A percentile compares a stretch with the other conserved stretches of the same genome.
Conservation (phyloP, 2,329 filamentous ascomycete species). For the Nakataea oryzae region DNA sequence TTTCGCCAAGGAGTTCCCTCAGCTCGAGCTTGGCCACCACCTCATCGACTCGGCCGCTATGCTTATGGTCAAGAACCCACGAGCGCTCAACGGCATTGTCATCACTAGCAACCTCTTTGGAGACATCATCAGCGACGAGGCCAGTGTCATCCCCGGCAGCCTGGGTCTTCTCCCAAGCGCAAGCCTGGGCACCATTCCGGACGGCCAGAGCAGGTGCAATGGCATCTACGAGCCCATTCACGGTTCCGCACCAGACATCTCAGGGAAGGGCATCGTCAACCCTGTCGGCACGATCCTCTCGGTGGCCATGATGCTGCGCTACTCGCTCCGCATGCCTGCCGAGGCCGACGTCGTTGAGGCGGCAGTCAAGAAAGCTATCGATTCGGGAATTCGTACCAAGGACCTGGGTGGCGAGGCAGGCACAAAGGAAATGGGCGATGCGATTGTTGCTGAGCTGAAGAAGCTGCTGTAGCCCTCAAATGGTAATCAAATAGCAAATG, state of each 20-base stretch:
- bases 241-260: slow-evolving; percentile 91
- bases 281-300: slow-evolving; percentile 87
- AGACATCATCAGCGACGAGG: slow-evolving; percentile 93
- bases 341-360: slow-evolving; percentile 73
- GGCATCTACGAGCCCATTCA: slow-evolving; percentile 98
- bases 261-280: slow-evolving; percentile 83
- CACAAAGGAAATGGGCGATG: slow-evolving; percentile 70
- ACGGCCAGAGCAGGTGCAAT: slow-evolving; percentile 75
- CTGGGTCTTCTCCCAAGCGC: slow-evolving; percentile 83
- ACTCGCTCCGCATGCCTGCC: slow-evolving; percentile 70
- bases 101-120: slow-evolving; percentile 93
- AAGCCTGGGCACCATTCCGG: slow-evolving; percentile 75
- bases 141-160: slow-evolving; percentile 84
- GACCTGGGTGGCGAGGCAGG: slow-evolving; percentile 72
- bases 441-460: slow-evolving; percentile 63
- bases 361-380: slow-evolving; percentile 70
- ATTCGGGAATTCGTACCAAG: slow-evolving; percentile 66
- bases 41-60: slow-evolving; percentile 95
- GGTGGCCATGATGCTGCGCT: slow-evolving; percentile 90
- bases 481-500: slow-evolving; percentile 1
- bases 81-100: slow-evolving; percentile 77
- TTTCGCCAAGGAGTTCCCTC: slow-evolving; percentile 81
- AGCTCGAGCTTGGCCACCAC: slow-evolving; percentile 76
- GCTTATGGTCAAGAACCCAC: slow-evolving; percentile 93
- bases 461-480: slow-evolving; percentile 43